Conservation (phyloP, 2,329 filamentous ascomycete species). For the Chaetomiaceae sp. region DNA sequence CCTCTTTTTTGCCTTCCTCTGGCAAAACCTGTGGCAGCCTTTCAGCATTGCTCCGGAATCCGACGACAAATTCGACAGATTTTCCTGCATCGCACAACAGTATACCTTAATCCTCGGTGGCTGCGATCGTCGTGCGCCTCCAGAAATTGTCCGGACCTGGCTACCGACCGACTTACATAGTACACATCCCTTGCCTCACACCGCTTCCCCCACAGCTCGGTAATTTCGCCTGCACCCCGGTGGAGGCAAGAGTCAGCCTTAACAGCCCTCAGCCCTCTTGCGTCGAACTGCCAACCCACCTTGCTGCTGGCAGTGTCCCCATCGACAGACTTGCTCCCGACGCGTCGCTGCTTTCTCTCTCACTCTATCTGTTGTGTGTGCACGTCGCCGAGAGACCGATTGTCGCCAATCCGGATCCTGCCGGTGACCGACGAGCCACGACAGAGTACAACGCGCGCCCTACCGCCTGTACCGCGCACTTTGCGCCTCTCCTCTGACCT, state of each 20-base stretch:
- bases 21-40: not conserved
- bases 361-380: no score
- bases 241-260: constrained; percentile 16
- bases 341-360: no score
- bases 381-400: no score
- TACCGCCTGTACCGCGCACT: not conserved
- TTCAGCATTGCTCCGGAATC: not conserved
- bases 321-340: no score
- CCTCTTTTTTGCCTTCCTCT: constrained; percentile 3
- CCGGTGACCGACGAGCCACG: no score
- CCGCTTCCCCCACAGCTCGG: constrained; percentile 14
- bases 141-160: constrained; percentile 6
- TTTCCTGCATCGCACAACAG: constrained; percentile 1
- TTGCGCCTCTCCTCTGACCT: not conserved
- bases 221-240: constrained; percentile 12
- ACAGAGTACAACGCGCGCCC: not conserved
- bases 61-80: not conserved
- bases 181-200: constrained; percentile 14
- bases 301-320: no score
- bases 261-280: constrained; percentile 2
- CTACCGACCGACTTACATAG: constrained; percentile 3
- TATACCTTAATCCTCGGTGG: not conserved
- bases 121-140: constrained; percentile 1
- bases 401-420: no score
- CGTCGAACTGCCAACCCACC: not conserved